phyloP scores from a whole-genome alignment of 768 basidiomycete species.

The Tylopilus sp. region DNA sequence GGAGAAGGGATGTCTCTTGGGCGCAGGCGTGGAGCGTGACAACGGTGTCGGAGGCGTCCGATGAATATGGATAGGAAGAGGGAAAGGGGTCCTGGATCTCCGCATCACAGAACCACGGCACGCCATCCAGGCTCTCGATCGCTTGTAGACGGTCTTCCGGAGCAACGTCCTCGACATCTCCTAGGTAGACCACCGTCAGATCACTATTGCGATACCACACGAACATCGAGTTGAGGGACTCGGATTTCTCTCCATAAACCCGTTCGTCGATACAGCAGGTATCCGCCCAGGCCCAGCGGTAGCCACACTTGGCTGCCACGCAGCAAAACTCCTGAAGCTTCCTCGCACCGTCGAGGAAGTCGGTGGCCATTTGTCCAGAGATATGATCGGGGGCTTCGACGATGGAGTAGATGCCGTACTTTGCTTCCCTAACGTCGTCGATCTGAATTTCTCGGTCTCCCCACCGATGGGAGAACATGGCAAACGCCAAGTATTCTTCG shows the following conservation, averaged over 20 bases:
- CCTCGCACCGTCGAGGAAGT: background rate
- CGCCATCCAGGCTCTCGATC: background rate
- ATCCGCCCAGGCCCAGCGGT: slow-evolving; percentile 30
- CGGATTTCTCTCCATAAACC: slow-evolving; percentile 22
- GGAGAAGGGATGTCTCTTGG: background rate
- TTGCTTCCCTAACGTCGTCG: slow-evolving; percentile 13
- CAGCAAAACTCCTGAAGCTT: slow-evolving; percentile 32
- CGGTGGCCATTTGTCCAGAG: background rate
- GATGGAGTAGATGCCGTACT: slow-evolving; percentile 17
- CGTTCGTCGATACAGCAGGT: slow-evolving; percentile 29
- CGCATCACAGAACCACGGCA: slow-evolving; percentile 14
- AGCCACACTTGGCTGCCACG: slow-evolving; percentile 26
- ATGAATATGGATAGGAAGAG: background rate
- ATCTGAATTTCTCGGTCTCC: slow-evolving; percentile 14
- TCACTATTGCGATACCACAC: slow-evolving; percentile 26
- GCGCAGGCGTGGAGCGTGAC: slow-evolving; percentile 5
- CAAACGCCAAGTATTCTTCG: slow-evolving; percentile 21
- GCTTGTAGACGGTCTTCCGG: slow-evolving; percentile 11
- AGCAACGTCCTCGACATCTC: slow-evolving; percentile 23
- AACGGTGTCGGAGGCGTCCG: background rate
- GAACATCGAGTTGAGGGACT: slow-evolving; percentile 31
- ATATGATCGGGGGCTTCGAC: background rate
- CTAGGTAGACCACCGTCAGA: slow-evolving; percentile 28
- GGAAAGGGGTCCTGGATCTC: slow-evolving; percentile 17
- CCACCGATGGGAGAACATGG: slow-evolving; percentile 30